Conservation (phyloP, 1,139 yeast species). For the Diutina catenulata region DNA sequence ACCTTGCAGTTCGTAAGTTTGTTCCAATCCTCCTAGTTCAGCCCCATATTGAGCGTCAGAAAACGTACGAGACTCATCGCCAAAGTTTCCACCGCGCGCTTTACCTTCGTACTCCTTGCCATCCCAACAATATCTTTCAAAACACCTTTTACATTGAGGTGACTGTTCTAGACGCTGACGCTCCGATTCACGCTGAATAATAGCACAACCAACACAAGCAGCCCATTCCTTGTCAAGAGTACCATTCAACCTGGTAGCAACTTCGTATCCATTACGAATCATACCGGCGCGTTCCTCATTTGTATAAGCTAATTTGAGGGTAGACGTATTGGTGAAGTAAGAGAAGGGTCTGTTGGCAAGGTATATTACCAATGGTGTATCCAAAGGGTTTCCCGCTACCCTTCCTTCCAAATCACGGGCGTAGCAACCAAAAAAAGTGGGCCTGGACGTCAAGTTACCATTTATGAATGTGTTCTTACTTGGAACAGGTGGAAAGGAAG, state of each 20-base stretch:
- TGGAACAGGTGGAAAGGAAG: slow-evolving; percentile 3
- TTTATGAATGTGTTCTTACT: slow-evolving; percentile 17
- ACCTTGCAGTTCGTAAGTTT: no score
- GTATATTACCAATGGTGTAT: slow-evolving; percentile 29
- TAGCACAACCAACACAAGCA: slow-evolving; percentile 82
- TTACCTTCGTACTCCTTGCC: slow-evolving; percentile 20
- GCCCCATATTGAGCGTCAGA: no score
- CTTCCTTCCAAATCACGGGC: slow-evolving; percentile 23
- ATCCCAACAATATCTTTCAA: slow-evolving; percentile 74
- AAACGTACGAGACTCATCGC: no score
- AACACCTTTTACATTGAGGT: slow-evolving; percentile 65
- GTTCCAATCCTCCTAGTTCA: no score
- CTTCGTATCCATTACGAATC: slow-evolving; percentile 55
- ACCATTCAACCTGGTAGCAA: slow-evolving; percentile 57
- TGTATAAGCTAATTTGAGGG: slow-evolving; percentile 27
- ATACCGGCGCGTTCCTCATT: slow-evolving; percentile 19
- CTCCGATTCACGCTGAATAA: slow-evolving; percentile 73
- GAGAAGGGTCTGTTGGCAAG: slow-evolving; percentile 22
- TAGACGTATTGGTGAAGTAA: slow-evolving; percentile 25
- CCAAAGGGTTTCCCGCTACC: slow-evolving; percentile 12
- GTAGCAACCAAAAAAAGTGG: slow-evolving; percentile 49
- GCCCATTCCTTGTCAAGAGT: slow-evolving; percentile 68
- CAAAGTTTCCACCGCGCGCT: background rate
- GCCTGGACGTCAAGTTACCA: slow-evolving; percentile 20
- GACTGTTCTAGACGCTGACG: slow-evolving; percentile 52